Evolutionary conservation across 345 rosid species (phyloP), one percentile per base, ranked within the genome.

Genomic region (Excoecaria cochinchinensis): DNA sequence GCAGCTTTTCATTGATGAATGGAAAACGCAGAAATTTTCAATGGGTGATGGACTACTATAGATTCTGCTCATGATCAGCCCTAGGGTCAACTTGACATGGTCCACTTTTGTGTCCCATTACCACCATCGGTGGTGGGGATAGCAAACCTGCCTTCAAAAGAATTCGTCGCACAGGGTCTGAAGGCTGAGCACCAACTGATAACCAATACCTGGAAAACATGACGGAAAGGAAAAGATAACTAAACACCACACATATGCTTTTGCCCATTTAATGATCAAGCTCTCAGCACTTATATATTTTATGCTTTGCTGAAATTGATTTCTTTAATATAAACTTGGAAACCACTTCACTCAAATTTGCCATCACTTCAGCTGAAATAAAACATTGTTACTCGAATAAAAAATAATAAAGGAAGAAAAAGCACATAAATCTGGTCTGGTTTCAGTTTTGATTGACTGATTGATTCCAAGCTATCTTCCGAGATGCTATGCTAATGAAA

Each of bases 101-200:
- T 52, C 86, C 97, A 17, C 94, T 93, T 83, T 95, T 93, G 70
- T 86, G 89, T 72, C 90, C 95, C 98, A 93, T 91, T 50, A 86
- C 95, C 53, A 89, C 83, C 97, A 90, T 87, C 31, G 97, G 95
- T 8, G 97, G 97, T 24, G 98, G 97, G 4, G 99, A 97, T 19
- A 95, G 88, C 70, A 95, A 15, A 57, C 98, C 97, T 19, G 99
- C 90, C 76, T 93, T 87, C 82, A 91, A 88, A 24, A 93, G 91
- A 66, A 91, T 85, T 61, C 83, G 89, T 59, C 92, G 91, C 74
- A 91, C 93, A 0, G 95, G 95, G 19, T 93, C 93, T 24, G 97
- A 90, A 75, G 99, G 88, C 85, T 93, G 98, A 58, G 97, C 99
- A 74, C 98, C 98, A 67, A 95, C 98, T 17, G 99, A 93, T 71